Evolutionary conservation across 768 basidiomycete genomes (phyloP).

Genomic region (Mrakia hoshinonis): DNA sequence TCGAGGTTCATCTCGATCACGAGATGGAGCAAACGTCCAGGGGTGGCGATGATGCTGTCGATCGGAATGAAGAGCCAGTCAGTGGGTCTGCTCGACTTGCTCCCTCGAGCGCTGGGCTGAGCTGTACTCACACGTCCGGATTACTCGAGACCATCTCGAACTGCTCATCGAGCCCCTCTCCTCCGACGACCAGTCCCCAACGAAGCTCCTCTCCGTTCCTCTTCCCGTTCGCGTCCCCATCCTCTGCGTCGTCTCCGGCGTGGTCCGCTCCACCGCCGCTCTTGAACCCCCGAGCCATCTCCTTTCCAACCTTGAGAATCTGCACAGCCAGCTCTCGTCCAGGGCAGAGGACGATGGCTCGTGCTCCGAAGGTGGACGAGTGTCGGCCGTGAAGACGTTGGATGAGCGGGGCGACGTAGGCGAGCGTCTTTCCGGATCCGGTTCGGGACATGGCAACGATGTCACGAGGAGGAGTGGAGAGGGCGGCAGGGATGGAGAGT

Average conservation of each 20-base stretch:
- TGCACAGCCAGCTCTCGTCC: conserved; percentile 91
- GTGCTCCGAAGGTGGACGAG: conserved; percentile 66
- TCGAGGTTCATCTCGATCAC: conserved; percentile 94
- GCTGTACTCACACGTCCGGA: conserved; percentile 74
- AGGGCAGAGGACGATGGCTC: conserved; percentile 81
- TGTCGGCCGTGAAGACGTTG: conserved; percentile 77
- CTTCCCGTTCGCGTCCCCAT: conserved; percentile 49
- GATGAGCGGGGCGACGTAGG: conserved; percentile 85
- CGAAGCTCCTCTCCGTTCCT: conserved; percentile 55
- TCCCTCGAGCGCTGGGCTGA: conserved; percentile 13
- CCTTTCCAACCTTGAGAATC: conserved; percentile 87
- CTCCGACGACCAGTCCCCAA: conserved; percentile 93
- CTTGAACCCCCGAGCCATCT: conserved; percentile 75
- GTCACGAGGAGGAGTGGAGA: conserved; percentile 75
- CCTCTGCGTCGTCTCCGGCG: conserved; percentile 54
- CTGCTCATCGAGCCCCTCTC: conserved; percentile 89
- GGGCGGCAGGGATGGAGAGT: conserved; percentile 71
- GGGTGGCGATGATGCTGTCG: conserved; percentile 86
- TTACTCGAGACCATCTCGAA: conserved; percentile 90
- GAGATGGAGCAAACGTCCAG: conserved; percentile 92
- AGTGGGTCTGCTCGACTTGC: no score
- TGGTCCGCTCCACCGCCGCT: conserved; percentile 51
- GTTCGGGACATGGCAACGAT: conserved; percentile 98
- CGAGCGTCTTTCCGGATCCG: conserved; percentile 93
- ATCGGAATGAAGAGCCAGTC: neutral